Conservation (phyloP, 148 eudicot species). For the Silene conica region DNA sequence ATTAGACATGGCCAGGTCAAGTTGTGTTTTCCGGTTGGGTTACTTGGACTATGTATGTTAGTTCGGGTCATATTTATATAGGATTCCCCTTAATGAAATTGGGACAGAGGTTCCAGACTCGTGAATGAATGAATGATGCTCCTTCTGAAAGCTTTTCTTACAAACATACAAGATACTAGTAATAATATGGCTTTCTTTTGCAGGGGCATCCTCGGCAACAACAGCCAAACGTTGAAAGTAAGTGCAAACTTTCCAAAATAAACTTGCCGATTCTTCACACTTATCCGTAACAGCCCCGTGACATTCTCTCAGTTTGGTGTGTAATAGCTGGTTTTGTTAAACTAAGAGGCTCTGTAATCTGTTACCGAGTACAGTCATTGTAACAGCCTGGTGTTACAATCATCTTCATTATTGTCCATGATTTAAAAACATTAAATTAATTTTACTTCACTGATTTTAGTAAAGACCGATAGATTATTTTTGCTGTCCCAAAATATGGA, state of each 20-base stretch:
- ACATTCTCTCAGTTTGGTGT: not conserved
- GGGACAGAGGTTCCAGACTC: no score
- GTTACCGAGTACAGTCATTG: no score
- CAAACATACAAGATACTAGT: not conserved
- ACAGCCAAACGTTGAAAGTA: conserved; percentile 37
- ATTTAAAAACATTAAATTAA: no score
- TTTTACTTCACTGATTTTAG: no score
- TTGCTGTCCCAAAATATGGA: no score
- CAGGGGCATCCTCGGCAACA: conserved; percentile 23
- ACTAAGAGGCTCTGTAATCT: not conserved
- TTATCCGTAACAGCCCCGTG: not conserved
- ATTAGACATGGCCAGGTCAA: no score
- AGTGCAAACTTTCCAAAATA: conserved; percentile 31
- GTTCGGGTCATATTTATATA: not conserved
- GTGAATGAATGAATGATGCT: not conserved
- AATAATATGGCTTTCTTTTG: not conserved
- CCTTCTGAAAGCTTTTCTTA: not conserved
- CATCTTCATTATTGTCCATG: not conserved
- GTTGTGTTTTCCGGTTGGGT: no score
- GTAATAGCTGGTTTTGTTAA: not conserved
- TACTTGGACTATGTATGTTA: no score
- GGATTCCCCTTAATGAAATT: not conserved
- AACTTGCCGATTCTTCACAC: not conserved
- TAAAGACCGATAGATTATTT: no score
- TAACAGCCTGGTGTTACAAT: no score